phyloP scores from a whole-genome alignment of 192 early-diverging fungal species.

The Lobosporangium transversale region DNA sequence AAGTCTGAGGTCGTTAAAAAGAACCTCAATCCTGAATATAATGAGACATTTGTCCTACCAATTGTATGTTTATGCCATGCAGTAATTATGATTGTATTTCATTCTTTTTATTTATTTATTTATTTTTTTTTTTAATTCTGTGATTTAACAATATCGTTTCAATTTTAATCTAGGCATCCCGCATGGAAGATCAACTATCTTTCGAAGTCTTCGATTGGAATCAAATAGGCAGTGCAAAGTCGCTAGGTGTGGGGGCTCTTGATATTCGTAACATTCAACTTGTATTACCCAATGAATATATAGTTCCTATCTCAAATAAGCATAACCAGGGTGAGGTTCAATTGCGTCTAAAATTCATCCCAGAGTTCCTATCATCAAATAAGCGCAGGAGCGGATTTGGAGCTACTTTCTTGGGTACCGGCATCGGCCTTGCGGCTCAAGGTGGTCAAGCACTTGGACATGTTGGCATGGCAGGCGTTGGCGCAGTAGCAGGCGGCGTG shows the following conservation, averaged over 20 bases:
- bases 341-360: slow-evolving; percentile 70
- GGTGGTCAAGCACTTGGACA: slow-evolving; percentile 52
- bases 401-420: slow-evolving; percentile 66
- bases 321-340: slow-evolving; percentile 53
- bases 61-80: slow-evolving; percentile 58
- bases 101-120: not conserved
- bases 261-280: slow-evolving; percentile 65
- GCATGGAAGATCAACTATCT: slow-evolving; percentile 63
- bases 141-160: not conserved
- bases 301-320: slow-evolving; percentile 55
- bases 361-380: slow-evolving; percentile 35
- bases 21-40: slow-evolving; percentile 74
- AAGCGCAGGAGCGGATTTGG: slow-evolving; percentile 54
- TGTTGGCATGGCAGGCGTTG: slow-evolving; percentile 43
- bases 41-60: slow-evolving; percentile 68
- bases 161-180: slow-evolving; percentile 43
- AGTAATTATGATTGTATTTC: not conserved
- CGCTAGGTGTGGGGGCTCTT: slow-evolving; percentile 64
- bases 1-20: slow-evolving; percentile 79
- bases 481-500: slow-evolving; percentile 17
- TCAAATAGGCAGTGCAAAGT: slow-evolving; percentile 68
- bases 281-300: slow-evolving; percentile 55
- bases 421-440: slow-evolving; percentile 62
- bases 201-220: slow-evolving; percentile 85
- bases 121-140: not conserved